These are phyloP conservation scores for Colletotrichum chrysophilum DNA, from an alignment of 2,329 filamentous ascomycete species.

Conservation along the genomic window DNA sequence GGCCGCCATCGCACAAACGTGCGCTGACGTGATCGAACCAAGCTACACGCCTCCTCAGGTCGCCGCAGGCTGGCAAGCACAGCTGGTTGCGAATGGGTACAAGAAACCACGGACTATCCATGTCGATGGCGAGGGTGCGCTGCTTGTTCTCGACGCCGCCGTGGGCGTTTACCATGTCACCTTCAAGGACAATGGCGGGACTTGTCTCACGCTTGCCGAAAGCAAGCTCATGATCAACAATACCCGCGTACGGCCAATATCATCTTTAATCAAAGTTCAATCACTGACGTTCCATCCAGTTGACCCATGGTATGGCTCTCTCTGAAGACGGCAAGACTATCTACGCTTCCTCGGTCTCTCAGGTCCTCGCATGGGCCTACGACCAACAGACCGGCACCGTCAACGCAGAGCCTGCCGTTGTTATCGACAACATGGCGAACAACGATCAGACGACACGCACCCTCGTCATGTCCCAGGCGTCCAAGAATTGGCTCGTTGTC, in stretches of 20 bases:
- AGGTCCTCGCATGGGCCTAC: constrained; percentile 71
- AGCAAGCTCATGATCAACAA: constrained; percentile 38
- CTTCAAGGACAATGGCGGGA: constrained; percentile 45
- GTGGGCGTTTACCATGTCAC: constrained; percentile 45
- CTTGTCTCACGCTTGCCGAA: constrained; percentile 43
- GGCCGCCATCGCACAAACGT: constrained; percentile 25
- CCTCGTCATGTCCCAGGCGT: constrained; percentile 62
- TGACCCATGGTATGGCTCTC: constrained; percentile 62
- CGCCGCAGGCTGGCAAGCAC: constrained; percentile 47
- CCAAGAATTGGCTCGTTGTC: constrained; percentile 64
- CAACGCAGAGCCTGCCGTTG: constrained; percentile 51
- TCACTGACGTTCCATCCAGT: constrained; percentile 32
- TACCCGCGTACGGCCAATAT: constrained; percentile 32
- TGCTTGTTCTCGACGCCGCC: constrained; percentile 50
- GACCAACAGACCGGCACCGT: constrained; percentile 57
- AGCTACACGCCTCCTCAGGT: constrained; percentile 41
- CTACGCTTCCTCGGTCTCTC: constrained; percentile 61
- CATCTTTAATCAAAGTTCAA: not conserved
- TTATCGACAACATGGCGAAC: constrained; percentile 54
- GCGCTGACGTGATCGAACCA: constrained; percentile 39
- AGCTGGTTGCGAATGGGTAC: constrained; percentile 46
- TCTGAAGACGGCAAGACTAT: constrained; percentile 57
- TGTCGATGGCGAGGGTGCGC: constrained; percentile 49
- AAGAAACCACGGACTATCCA: constrained; percentile 48
- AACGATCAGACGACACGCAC: constrained; percentile 71